phyloP scores from a whole-genome alignment of 169 alveolate genomes.

The Cystoisospora suis region DNA sequence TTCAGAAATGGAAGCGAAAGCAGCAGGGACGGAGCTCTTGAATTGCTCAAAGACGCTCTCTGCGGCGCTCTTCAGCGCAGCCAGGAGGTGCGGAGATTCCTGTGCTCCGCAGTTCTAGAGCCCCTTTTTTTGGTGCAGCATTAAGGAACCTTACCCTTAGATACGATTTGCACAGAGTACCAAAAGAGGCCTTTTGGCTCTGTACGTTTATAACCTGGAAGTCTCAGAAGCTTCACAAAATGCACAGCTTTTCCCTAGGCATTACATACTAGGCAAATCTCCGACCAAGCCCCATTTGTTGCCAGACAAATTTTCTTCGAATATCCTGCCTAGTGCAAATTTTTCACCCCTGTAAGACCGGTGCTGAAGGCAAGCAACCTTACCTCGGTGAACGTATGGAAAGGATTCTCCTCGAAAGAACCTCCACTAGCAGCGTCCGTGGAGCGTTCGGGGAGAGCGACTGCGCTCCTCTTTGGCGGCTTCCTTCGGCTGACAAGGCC shows the following conservation, averaged over 20 bases:
- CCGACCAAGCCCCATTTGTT: too few relatives aligned
- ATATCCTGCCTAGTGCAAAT: too few relatives aligned
- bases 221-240: not conserved
- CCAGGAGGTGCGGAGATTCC: not conserved
- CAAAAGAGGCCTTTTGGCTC: not conserved
- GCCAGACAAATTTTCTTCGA: too few relatives aligned
- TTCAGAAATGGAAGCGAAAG: not conserved
- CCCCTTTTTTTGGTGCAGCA: not conserved
- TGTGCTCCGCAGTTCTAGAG: not conserved
- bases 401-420: too few relatives aligned
- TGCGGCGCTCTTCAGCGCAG: not conserved
- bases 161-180: slow-evolving; percentile 2
- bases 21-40: not conserved
- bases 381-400: too few relatives aligned
- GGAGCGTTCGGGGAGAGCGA: too few relatives aligned
- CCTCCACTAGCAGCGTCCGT: too few relatives aligned
- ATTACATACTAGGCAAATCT: too few relatives aligned
- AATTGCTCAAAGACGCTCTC: not conserved
- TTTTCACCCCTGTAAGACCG: too few relatives aligned
- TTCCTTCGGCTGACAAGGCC: too few relatives aligned
- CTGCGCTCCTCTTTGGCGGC: too few relatives aligned
- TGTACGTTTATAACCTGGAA: not conserved
- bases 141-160: not conserved
- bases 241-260: not conserved
- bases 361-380: too few relatives aligned